Evolutionary conservation across 352 stramenopile genomes (phyloP), one percentile per base, ranked within the genome.

Genomic region (Globisporangium paddicum): DNA sequence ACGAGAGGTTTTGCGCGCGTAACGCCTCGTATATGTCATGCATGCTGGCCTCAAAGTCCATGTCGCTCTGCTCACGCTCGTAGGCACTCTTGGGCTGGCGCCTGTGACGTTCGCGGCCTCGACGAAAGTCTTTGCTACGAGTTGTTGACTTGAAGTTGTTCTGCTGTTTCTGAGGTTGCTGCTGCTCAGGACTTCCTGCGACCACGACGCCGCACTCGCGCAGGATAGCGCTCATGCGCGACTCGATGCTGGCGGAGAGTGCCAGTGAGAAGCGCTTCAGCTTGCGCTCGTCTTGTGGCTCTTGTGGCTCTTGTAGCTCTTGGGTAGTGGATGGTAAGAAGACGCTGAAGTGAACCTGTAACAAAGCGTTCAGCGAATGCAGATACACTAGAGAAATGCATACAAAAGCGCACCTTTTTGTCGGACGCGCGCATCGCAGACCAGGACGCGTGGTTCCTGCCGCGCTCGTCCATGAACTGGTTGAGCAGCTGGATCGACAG

Each of bases 401-500:
- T n/a, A 44, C 2, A 7, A 8, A 35, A 44, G 25, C 26, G 25
- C 5, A 62, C 56, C 46, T 56, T 47, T 28, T 45, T 45, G 13
- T 55, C 47, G 16, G 19, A 35, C 3, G 25, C 35, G 8, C 46
- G 56, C 23, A 47, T 46, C 6, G 21, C 5, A 10, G 34, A 50
- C 56, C 45, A 62, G 30, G 51, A 58, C 14, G 49, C 32, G 26
- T 32, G 30, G 14, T 9, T 26, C 25, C 28, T 52, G 40, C 58
- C 56, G 35, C 71, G 71, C 19, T 82, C 75, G 59, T 89, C 79
- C 53, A 87, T 86, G 52, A 80, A 89, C 60, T 87, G 76, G 64
- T 89, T 89, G 44, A 89, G 67, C 42, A 87, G 67, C 67, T 89
- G 75, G 18, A 89, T 77, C 5, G 79, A 89, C 25, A 77, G 66